Conservation (phyloP, 805 yeast species). For the Trichomonascus vanleenenianus region DNA sequence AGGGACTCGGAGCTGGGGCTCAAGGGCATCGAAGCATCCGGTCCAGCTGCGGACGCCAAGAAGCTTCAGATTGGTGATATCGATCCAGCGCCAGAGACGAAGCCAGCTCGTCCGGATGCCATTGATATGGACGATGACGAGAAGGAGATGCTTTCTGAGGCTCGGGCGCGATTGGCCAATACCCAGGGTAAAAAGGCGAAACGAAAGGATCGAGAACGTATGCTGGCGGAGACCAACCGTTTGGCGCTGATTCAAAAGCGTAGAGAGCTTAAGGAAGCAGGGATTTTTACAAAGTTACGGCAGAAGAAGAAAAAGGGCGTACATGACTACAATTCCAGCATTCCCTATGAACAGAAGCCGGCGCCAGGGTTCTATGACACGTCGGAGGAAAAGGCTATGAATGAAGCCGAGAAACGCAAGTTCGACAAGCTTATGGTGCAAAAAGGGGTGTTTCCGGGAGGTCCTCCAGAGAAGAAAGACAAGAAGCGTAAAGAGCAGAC, state of each 20-base stretch:
- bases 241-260: conserved; percentile 72
- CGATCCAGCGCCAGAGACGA: conserved; percentile 67
- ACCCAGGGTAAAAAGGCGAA: conserved; percentile 94
- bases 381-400: conserved; percentile 43
- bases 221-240: conserved; percentile 70
- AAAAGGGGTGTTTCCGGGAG: conserved; percentile 21
- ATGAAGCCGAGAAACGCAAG: conserved; percentile 30
- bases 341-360: conserved; percentile 70
- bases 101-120: conserved; percentile 75
- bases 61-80: conserved; percentile 42
- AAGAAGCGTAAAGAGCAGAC: conserved; percentile 16
- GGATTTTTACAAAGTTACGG: conserved; percentile 20
- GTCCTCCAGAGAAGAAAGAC: conserved; percentile 12
- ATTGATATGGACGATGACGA: conserved; percentile 81
- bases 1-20: conserved; percentile 27
- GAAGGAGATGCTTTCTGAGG: conserved; percentile 88
- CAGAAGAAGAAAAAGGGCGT: conserved; percentile 45
- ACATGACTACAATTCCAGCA: conserved; percentile 76
- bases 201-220: conserved; percentile 76
- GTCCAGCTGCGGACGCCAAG: conserved; percentile 24
- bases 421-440: conserved; percentile 36
- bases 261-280: conserved; percentile 26
- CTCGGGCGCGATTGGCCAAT: conserved; percentile 81
- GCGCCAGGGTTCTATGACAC: conserved; percentile 63
- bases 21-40: conserved; percentile 44